Evolutionary conservation across 1,139 yeast species (phyloP).

Genomic region (Hansenula lynferdii): DNA sequence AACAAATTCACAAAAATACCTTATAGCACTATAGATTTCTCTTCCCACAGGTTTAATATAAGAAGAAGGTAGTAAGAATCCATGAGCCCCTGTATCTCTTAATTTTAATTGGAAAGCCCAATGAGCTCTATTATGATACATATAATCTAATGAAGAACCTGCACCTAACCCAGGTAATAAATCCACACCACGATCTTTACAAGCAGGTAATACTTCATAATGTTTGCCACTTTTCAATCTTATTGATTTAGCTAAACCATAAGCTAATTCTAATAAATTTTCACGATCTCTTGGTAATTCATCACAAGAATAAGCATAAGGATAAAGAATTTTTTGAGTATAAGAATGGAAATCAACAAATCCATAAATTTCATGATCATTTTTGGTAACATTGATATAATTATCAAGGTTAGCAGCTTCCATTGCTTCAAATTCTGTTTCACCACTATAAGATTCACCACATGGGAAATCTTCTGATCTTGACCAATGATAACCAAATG

Average conservation of each 20-base stretch:
- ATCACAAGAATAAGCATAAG: conserved; percentile 76
- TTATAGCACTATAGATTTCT: conserved; percentile 66
- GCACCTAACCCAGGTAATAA: conserved; percentile 70
- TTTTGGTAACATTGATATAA: conserved; percentile 57
- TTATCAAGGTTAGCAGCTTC: conserved; percentile 65
- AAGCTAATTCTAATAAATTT: conserved; percentile 73
- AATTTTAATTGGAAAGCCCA: conserved; percentile 85
- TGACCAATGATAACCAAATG: conserved; percentile 74
- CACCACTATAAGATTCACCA: conserved; percentile 80
- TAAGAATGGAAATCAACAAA: conserved; percentile 82
- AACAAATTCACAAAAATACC: conserved; percentile 66
- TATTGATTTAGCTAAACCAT: conserved; percentile 72
- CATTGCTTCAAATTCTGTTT: conserved; percentile 66
- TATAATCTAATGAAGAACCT: conserved; percentile 78
- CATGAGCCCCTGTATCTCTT: conserved; percentile 81
- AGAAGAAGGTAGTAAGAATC: conserved; percentile 71
- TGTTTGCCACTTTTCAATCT: conserved; percentile 55
- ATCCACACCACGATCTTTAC: conserved; percentile 68
- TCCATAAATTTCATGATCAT: conserved; percentile 61
- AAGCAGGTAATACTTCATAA: conserved; percentile 71
- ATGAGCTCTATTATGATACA: conserved; percentile 76
- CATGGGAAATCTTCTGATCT: conserved; percentile 63
- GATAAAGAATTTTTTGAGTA: conserved; percentile 77
- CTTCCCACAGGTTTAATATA: conserved; percentile 72
- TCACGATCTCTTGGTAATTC: conserved; percentile 75